phyloP scores from a whole-genome alignment of 495 filamentous ascomycete genomes.

The Neurospora africana region DNA sequence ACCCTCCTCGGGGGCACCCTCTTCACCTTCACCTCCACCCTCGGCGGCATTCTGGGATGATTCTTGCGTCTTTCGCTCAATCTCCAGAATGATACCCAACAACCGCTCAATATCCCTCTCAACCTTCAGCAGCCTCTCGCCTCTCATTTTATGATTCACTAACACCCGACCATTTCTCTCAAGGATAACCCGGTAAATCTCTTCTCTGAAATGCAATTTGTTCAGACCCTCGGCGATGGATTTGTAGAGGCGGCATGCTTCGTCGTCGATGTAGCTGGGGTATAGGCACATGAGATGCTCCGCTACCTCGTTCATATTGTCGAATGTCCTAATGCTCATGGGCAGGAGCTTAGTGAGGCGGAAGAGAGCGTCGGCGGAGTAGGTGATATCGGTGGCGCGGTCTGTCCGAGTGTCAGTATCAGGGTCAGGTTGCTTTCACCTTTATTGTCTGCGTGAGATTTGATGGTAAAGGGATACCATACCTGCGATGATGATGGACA shows the following conservation, averaged over 20 bases:
- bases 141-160: neutral
- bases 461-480: neutral
- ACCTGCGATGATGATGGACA: neutral
- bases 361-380: neutral
- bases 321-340: neutral
- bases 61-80: neutral
- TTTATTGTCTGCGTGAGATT: neutral
- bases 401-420: neutral
- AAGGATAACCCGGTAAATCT: fast-evolving
- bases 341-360: neutral
- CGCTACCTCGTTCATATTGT: neutral
- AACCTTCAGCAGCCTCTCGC: fast-evolving
- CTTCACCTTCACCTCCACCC: too few species aligned
- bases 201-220: neutral
- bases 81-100: neutral
- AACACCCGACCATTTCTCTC: fast-evolving
- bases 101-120: neutral
- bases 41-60: too few species aligned
- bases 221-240: neutral
- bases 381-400: neutral
- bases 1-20: too few species aligned
- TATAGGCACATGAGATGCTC: neutral
- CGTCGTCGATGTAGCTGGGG: neutral
- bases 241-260: neutral
- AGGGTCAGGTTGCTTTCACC: neutral